Evolutionary conservation across 139 green algal genomes (phyloP).

Genomic region (Coccomyxa sp.): DNA sequence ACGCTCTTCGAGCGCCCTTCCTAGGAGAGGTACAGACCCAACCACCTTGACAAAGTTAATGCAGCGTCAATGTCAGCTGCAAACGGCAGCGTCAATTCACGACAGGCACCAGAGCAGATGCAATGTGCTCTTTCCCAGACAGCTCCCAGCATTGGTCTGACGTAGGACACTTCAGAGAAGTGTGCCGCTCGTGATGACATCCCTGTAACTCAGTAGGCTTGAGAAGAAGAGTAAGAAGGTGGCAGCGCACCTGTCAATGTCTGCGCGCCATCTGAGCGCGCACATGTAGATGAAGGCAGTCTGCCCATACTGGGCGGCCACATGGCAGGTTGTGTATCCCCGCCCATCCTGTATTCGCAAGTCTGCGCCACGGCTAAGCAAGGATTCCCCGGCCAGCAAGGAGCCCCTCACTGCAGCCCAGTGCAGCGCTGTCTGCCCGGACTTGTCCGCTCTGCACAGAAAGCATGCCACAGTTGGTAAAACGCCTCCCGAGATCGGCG

Average conservation of each 20-base stretch:
- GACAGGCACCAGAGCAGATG: too few species aligned
- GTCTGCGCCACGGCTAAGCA: conserved; percentile 61
- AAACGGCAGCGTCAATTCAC: too few species aligned
- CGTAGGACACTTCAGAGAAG: too few species aligned
- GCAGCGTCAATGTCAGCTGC: too few species aligned
- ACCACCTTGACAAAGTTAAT: too few species aligned
- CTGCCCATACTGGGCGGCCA: conserved; percentile 95
- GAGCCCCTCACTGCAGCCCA: conserved; percentile 81
- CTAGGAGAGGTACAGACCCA: too few species aligned
- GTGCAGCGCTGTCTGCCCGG: conserved; percentile 83
- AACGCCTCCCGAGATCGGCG: not conserved
- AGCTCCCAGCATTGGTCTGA: too few species aligned
- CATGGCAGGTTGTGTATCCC: conserved; percentile 51
- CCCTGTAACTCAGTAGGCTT: too few species aligned
- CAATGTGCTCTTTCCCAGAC: too few species aligned
- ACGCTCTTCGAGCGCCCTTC: not conserved
- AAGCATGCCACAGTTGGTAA: not conserved
- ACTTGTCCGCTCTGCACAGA: conserved; percentile 42
- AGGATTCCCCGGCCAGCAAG: conserved; percentile 65
- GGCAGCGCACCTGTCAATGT: conserved; percentile 66
- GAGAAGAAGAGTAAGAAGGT: too few species aligned
- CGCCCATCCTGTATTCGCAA: conserved; percentile 17
- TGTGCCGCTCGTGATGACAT: too few species aligned
- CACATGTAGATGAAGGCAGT: conserved; percentile 90
- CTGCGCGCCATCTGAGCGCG: conserved; percentile 75